Evolutionary conservation across 1,139 yeast species (phyloP), one percentile per base, ranked within the genome.

Genomic region (Geotrichum australiense): DNA sequence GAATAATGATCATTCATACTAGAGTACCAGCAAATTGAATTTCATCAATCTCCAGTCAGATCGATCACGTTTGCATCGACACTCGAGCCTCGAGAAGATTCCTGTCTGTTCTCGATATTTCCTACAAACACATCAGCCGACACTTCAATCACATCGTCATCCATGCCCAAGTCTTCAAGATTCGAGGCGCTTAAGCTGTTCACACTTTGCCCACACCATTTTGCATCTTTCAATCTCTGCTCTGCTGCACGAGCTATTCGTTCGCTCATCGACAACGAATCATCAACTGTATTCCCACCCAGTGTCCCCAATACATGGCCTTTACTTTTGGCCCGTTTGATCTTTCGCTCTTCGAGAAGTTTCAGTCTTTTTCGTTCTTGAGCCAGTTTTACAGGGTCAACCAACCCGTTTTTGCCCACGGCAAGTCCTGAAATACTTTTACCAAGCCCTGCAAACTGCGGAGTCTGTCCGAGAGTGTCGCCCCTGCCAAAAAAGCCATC

Each of bases 191-290:
- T 20, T 21, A 33, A 22, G 10, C 19, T 27, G 4, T 16, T 34
- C 12, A 29, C 37, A 37, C 26, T 38, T 34, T 23, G 39, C 23
- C 51, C 64, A 51, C 91, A 82, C 73, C 78, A 71, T 49, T 73
- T 73, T 4, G 71, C 62, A 54, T 81, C 91, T 15, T 62, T 56
- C 6, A 69, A 57, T 43, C 95, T 63, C 48, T 82, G 62, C 47
- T 79, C 78, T 0, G 93, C 84, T 1, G 95, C 94, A 44, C 68
- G 70, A 4, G 78, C 64, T 36, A 80, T 75, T 51, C 78, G 63
- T 28, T 69, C 74, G 38, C 76, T 63, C 37, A 72, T 48, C 4
- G 69, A 60, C n/a, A 12, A 24, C 6, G 15, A 14, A 2, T 18
- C 26, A 2, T 28, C 24, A 7, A 14, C 26, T 18, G 40, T 15